Evolutionary conservation across 768 basidiomycete genomes (phyloP).

Genomic region (Hericium erinaceus): DNA sequence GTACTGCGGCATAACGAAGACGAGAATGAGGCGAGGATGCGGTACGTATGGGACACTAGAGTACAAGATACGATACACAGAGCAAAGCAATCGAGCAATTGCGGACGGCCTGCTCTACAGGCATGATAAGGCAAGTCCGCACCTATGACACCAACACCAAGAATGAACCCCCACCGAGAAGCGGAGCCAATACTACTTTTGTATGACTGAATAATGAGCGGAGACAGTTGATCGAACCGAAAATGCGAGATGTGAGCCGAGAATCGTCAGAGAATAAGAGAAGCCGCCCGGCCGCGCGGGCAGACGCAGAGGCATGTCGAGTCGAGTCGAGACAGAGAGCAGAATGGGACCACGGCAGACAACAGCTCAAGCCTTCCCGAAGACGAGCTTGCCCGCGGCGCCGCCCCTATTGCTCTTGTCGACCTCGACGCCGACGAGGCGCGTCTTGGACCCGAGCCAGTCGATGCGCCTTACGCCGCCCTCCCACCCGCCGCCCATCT

Average conservation of each 20-base stretch:
- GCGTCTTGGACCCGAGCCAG: slow-evolving; percentile 54
- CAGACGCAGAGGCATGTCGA: background rate
- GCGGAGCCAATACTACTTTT: background rate
- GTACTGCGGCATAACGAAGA: no score
- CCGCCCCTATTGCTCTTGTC: slow-evolving; percentile 32
- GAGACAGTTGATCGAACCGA: background rate
- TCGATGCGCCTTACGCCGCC: slow-evolving; percentile 60
- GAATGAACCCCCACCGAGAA: background rate
- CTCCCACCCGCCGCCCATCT: slow-evolving; percentile 58
- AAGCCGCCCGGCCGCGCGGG: background rate
- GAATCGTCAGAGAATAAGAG: background rate
- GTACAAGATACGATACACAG: background rate
- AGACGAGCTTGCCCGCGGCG: slow-evolving; percentile 38
- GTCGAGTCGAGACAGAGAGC: background rate
- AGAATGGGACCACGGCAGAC: background rate
- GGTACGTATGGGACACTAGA: background rate
- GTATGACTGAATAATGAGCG: background rate
- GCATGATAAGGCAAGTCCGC: background rate
- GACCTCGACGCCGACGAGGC: slow-evolving; percentile 52
- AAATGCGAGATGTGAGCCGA: background rate
- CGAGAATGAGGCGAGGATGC: background rate
- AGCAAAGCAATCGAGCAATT: background rate
- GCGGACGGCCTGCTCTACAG: background rate
- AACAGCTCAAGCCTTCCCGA: slow-evolving; percentile 28
- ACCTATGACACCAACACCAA: background rate